These are phyloP conservation scores for Leishmania tropica DNA, from an alignment of 208 protist genomes.

Conservation along the genomic window DNA sequence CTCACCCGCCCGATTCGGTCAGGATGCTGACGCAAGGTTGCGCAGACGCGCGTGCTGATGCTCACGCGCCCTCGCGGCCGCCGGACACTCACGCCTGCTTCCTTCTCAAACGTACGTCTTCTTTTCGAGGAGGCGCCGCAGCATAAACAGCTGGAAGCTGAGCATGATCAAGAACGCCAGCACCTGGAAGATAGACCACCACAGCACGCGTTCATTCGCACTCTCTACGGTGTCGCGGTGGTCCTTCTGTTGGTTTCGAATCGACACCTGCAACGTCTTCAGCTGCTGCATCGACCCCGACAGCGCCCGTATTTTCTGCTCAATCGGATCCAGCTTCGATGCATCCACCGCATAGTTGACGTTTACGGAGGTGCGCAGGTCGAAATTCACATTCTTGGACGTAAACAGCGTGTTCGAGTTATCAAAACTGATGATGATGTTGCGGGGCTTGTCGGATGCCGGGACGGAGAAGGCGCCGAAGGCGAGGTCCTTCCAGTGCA, in stretches of 20 bases:
- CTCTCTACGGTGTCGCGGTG: constrained; percentile 75
- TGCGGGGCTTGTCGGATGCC: constrained; percentile 12
- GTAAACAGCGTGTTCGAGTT: constrained; percentile 54
- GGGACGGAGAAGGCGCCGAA: constrained; percentile 43
- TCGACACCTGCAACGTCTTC: constrained; percentile 50
- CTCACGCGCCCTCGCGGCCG: background rate
- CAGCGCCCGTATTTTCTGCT: constrained; percentile 50
- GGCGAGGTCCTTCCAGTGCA: constrained; percentile 24
- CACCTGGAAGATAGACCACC: constrained; percentile 79
- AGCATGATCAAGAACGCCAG: constrained; percentile 60
- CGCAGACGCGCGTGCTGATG: background rate
- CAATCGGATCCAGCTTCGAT: constrained; percentile 69
- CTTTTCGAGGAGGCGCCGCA: constrained; percentile 82
- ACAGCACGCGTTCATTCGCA: constrained; percentile 56
- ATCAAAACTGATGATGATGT: constrained; percentile 49
- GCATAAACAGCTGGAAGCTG: constrained; percentile 73
- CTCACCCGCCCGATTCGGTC: background rate
- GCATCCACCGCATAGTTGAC: constrained; percentile 26
- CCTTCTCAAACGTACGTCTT: constrained; percentile 67
- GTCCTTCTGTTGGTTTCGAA: constrained; percentile 58
- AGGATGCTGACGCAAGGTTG: background rate
- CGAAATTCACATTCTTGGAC: constrained; percentile 43
- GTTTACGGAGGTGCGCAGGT: constrained; percentile 44
- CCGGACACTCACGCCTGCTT: background rate
- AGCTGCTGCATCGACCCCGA: constrained; percentile 36